Evolutionary conservation across 2,329 filamentous ascomycete genomes (phyloP).

Genomic region (Nectriaceae sp.): DNA sequence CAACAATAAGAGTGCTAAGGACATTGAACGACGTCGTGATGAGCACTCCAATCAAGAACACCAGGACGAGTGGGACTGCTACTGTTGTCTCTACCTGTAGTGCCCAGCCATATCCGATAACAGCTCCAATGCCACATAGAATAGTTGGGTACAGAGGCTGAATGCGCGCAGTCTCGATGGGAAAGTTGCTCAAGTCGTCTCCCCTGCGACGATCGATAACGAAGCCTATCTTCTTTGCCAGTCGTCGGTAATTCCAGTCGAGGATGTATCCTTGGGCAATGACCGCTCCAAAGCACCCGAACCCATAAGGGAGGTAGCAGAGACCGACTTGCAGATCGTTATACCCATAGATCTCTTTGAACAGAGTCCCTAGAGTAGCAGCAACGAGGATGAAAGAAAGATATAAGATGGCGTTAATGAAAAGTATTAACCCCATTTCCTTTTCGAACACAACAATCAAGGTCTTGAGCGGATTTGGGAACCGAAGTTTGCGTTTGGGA

Average conservation of each 20-base stretch:
- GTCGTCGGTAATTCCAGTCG: constrained; percentile 71
- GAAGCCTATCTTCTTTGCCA: constrained; percentile 63
- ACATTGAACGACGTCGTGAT: constrained; percentile 65
- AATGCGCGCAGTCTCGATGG: constrained; percentile 57
- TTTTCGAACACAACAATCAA: constrained; percentile 57
- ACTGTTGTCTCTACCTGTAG: constrained; percentile 52
- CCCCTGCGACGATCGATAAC: constrained; percentile 60
- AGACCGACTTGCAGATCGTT: constrained; percentile 54
- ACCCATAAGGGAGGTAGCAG: constrained; percentile 56
- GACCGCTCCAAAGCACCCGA: constrained; percentile 50
- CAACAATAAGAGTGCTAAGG: constrained; percentile 64
- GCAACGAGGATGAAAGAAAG: constrained; percentile 57
- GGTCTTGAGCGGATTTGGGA: constrained; percentile 60
- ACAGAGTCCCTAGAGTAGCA: constrained; percentile 54
- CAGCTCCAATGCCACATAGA: constrained; percentile 51
- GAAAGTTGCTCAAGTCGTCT: constrained; percentile 52
- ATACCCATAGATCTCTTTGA: constrained; percentile 53
- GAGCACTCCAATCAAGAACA: constrained; percentile 58
- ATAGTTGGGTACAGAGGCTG: constrained; percentile 58
- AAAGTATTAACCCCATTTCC: constrained; percentile 55
- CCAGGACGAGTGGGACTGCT: constrained; percentile 55
- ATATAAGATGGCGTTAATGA: constrained; percentile 57
- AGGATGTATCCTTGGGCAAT: constrained; percentile 58
- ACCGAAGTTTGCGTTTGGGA: constrained; percentile 44
- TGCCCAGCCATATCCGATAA: constrained; percentile 61